Evolutionary conservation across 1,284 basidiomycete genomes (phyloP).

Genomic region (Rhodofomes roseus): DNA sequence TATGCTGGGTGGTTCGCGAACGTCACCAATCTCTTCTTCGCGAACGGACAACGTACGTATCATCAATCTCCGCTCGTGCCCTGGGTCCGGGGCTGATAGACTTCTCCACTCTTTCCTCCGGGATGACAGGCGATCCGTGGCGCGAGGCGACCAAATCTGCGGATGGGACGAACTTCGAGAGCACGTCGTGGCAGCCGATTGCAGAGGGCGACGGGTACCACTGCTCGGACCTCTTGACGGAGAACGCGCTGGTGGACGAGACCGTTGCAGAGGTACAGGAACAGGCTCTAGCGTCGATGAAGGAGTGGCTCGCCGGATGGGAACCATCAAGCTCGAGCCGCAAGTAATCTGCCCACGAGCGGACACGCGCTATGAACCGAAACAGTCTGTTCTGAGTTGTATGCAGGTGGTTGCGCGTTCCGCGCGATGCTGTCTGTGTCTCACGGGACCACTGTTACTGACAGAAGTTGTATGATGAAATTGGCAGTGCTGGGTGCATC

Average conservation of each 20-base stretch:
- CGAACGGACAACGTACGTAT: conserved; percentile 45
- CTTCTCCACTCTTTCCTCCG: not conserved
- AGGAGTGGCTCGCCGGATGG: conserved; percentile 48
- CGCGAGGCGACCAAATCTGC: conserved; percentile 65
- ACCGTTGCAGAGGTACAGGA: conserved; percentile 53
- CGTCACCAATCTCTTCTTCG: conserved; percentile 60
- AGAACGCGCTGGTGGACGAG: conserved; percentile 41
- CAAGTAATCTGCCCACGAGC: not conserved
- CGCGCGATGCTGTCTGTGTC: not conserved
- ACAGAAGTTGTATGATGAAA: not conserved
- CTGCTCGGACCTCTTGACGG: conserved; percentile 52
- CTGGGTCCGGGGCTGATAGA: not conserved
- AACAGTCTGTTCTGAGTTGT: not conserved
- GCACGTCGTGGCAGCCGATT: conserved; percentile 53
- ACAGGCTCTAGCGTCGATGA: conserved; percentile 40
- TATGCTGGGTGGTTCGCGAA: conserved; percentile 64
- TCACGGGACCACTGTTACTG: not conserved
- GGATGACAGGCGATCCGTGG: conserved; percentile 60
- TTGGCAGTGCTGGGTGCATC: not conserved
- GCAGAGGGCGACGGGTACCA: conserved; percentile 61
- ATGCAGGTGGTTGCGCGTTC: not conserved
- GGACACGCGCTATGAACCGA: not conserved
- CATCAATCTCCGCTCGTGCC: not conserved
- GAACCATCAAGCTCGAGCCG: conserved; percentile 12
- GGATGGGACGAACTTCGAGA: conserved; percentile 41